phyloP scores from a whole-genome alignment of 768 basidiomycete species.

The Cystobasidium ongulense region DNA sequence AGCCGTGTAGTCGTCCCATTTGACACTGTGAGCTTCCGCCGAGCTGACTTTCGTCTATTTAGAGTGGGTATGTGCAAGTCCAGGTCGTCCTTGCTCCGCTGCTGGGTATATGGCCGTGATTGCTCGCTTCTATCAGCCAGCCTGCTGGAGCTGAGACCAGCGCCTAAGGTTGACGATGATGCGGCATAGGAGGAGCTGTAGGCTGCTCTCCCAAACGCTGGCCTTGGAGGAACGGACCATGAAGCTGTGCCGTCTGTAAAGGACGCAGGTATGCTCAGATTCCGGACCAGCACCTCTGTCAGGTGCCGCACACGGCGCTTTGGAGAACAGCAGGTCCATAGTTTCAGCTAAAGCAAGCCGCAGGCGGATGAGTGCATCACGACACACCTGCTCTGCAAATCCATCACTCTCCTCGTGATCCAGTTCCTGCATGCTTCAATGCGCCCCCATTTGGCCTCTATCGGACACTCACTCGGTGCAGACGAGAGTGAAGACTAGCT shows the following conservation, averaged over 20 bases:
- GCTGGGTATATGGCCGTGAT: neutral
- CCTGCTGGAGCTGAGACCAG: neutral
- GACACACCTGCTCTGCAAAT: conserved; percentile 4
- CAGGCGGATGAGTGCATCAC: neutral
- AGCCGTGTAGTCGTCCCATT: neutral
- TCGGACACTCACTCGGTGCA: neutral
- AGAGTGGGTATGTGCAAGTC: conserved; percentile 8
- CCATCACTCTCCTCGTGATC: neutral
- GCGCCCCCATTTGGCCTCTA: neutral
- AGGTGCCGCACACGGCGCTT: conserved; percentile 27
- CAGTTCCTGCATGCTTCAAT: neutral
- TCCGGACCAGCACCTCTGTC: conserved; percentile 6
- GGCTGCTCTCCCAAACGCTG: neutral
- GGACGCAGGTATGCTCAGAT: conserved; percentile 4
- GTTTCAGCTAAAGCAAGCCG: neutral
- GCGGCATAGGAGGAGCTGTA: neutral
- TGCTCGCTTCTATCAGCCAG: neutral
- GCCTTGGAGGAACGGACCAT: neutral
- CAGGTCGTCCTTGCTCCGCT: conserved; percentile 25
- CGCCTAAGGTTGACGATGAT: neutral
- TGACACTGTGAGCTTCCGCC: neutral
- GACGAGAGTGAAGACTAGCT: neutral
- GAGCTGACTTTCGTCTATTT: neutral
- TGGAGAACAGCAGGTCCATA: neutral
- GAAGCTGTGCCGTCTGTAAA: neutral